Base-by-base conservation (phyloP, 2,329 filamentous ascomycete species). In the Stemphylium lycopersici region DNA sequence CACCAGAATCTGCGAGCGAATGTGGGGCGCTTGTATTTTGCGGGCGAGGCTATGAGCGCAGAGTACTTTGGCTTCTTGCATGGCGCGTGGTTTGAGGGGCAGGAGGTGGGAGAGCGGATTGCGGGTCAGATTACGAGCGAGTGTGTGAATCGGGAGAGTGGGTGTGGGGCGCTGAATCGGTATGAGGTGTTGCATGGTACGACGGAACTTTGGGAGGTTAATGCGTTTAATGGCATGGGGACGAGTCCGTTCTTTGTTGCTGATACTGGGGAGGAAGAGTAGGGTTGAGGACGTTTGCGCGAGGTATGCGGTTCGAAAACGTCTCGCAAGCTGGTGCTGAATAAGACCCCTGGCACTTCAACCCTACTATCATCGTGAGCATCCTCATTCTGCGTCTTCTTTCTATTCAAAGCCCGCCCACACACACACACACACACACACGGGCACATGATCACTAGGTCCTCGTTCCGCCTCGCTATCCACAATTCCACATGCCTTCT, bases 1-100 rank as follows among this genome's bases (percentile, higher is more conserved):
- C 87, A 90, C 60, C 83, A 89, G 66, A 89, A 90, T 59, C 76
- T 90, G 10, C 81, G 87, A 1, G 84, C 86, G n/a, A 88, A 88
- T 55, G 72, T 87, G 0, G 80, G 80, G 7, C 73, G 84, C 0
- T 68, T 90, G 3, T 88, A 81, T 76, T 90, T 88, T 57, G 86
- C 87, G 0, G 87, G 87, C 0, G 87, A 90, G 67, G 83, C 83
- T 1, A 87, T 81, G 0, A 86, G 82, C 37, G 79, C 84, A 0
- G 78, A 84, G 61, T 88, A 87, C 68, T 90, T 82, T 70, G 87
- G 87, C 0, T 89, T 86, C 70, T 61, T 89, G 66, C 87, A 89
- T 12, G 71, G 71, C 8, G 70, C 71, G 3, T 74, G 70, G 69
- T 74, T 74, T 26, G 72, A 75, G 56, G 71, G 72, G 0, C 57